Conservation (phyloP, 2,329 filamentous ascomycete species). For the Coleophoma crateriformis region DNA sequence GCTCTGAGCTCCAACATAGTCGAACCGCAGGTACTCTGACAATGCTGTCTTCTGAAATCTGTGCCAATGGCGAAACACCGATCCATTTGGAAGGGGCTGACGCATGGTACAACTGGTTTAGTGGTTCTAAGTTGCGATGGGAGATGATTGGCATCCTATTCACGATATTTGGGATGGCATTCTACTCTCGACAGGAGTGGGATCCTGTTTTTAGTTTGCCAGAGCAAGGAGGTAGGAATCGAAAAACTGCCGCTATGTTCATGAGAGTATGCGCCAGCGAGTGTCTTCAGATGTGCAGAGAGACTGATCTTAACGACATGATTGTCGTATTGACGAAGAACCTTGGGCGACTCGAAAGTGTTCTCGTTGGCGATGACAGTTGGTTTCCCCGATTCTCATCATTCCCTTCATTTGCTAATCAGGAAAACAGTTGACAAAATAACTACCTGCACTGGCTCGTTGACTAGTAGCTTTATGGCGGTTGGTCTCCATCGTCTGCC, state of each 20-base stretch:
- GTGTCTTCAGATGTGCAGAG: slow-evolving; percentile 1
- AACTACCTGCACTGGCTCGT: neutral
- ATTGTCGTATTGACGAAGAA: slow-evolving; percentile 1
- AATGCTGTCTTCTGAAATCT: neutral
- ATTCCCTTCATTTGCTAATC: neutral
- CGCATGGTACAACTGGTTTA: slow-evolving; percentile 1
- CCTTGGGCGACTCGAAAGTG: slow-evolving; percentile 3
- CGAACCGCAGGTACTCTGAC: neutral
- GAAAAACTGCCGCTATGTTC: neutral
- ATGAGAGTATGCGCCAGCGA: slow-evolving; percentile 4
- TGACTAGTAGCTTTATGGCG: neutral
- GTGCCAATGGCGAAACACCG: neutral
- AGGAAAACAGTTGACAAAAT: slow-evolving; percentile 1
- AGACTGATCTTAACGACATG: slow-evolving; percentile 4
- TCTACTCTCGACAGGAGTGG: neutral
- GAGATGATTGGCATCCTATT: slow-evolving; percentile 6
- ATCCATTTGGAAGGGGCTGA: neutral
- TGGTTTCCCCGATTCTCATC: neutral
- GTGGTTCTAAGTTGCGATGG: slow-evolving; percentile 4
- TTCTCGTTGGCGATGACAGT: slow-evolving; percentile 4
- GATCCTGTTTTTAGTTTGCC: slow-evolving; percentile 2
- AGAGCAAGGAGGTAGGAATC: neutral
- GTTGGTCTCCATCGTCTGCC: slow-evolving; percentile 3
- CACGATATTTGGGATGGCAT: slow-evolving; percentile 3
- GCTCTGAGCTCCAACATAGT: neutral